These are phyloP conservation scores for Teunomyces atbi DNA, from an alignment of 805 yeast species.

Conservation along the genomic window DNA sequence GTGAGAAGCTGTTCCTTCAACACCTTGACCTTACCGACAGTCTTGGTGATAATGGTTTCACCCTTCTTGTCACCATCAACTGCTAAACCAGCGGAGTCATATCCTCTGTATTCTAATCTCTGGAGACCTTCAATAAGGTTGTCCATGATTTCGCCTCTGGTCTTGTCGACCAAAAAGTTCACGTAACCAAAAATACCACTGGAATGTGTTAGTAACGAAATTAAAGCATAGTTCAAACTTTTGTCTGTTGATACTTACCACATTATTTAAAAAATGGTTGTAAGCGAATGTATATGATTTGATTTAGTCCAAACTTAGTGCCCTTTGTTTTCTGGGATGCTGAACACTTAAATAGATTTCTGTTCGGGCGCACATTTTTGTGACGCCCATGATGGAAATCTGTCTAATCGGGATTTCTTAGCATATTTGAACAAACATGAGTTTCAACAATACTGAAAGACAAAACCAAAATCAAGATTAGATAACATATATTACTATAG, in stretches of 20 bases:
- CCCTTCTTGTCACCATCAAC: constrained; percentile 82
- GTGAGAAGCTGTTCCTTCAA: constrained; percentile 63
- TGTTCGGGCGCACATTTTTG: constrained; percentile 4
- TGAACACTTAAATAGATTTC: constrained; percentile 3
- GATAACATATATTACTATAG: neutral
- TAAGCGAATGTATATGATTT: neutral
- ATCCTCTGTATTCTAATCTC: constrained; percentile 95
- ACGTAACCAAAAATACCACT: constrained; percentile 98
- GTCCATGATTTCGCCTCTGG: constrained; percentile 89
- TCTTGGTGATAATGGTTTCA: constrained; percentile 71
- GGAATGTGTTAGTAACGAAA: constrained; percentile 7
- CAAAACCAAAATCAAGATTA: too few relatives aligned
- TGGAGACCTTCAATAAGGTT: constrained; percentile 81
- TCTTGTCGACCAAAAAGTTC: constrained; percentile 87
- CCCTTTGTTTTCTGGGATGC: constrained; percentile 1
- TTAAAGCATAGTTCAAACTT: too few relatives aligned
- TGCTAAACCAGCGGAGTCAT: constrained; percentile 96
- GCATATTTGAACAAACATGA: neutral
- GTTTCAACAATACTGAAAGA: too few relatives aligned
- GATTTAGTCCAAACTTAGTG: neutral
- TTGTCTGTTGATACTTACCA: neutral
- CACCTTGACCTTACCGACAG: constrained; percentile 87
- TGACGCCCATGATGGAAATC: constrained; percentile 2
- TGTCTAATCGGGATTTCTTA: neutral
- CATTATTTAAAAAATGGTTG: neutral